A percentile compares a stretch with the other conserved stretches of the same genome.
Evolutionary conservation across 2,329 filamentous ascomycete genomes (phyloP).

Genomic region (Diplodia scrobiculata): DNA sequence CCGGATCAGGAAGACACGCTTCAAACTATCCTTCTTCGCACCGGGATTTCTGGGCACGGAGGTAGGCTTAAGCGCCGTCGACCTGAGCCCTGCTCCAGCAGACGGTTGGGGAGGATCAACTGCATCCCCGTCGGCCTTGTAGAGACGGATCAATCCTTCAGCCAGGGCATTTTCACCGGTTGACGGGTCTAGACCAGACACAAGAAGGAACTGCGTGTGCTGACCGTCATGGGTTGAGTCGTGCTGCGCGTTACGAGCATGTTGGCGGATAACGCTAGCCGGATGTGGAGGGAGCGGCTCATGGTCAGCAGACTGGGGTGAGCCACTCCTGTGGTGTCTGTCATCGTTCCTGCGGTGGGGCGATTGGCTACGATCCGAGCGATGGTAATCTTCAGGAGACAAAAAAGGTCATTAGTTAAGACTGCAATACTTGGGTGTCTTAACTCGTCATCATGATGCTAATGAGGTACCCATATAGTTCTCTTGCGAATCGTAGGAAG

Average conservation of each 20-base stretch:
- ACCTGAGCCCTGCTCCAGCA: slow-evolving; percentile 41
- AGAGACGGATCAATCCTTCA: slow-evolving; percentile 48
- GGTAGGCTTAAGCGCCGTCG: slow-evolving; percentile 46
- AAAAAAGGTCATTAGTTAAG: slow-evolving; percentile 28
- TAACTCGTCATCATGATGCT: slow-evolving; percentile 29
- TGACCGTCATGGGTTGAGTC: slow-evolving; percentile 33
- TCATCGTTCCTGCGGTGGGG: slow-evolving; percentile 18
- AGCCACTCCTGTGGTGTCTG: slow-evolving; percentile 20
- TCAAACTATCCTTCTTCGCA: slow-evolving; percentile 71
- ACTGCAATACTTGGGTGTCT: slow-evolving; percentile 21
- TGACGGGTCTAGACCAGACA: slow-evolving; percentile 2
- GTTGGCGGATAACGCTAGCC: background rate
- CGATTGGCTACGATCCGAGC: slow-evolving; percentile 24
- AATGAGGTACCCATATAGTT: slow-evolving; percentile 29
- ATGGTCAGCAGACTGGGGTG: slow-evolving; percentile 21
- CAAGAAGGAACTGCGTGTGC: slow-evolving; percentile 29
- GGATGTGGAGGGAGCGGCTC: background rate
- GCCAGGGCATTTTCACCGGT: slow-evolving; percentile 13
- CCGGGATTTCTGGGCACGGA: slow-evolving; percentile 65
- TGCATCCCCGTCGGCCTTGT: slow-evolving; percentile 46
- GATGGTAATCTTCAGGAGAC: slow-evolving; percentile 28
- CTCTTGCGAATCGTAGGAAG: slow-evolving; percentile 27
- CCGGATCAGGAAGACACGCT: slow-evolving; percentile 74
- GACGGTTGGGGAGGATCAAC: slow-evolving; percentile 37
- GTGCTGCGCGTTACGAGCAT: slow-evolving; percentile 29